Evolutionary conservation across 2,329 filamentous ascomycete genomes (phyloP), one percentile per base, ranked within the genome.

Genomic region (Dothistroma septosporum): DNA sequence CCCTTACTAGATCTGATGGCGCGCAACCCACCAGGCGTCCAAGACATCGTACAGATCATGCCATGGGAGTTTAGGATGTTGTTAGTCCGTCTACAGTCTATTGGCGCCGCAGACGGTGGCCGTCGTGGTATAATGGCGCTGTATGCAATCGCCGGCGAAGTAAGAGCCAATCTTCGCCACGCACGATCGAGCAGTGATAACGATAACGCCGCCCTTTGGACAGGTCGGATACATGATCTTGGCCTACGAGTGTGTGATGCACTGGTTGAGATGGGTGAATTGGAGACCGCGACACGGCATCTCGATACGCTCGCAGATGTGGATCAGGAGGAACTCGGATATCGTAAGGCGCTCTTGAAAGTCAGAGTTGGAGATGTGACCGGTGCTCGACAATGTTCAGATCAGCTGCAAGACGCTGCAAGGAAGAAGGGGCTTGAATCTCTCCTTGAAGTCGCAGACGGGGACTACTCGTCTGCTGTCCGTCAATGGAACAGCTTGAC

Each of bases 21-120:
- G 2, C 69, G 70, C 2, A 69, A 65, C 28, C 60, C 67, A 86
- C 73, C 75, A 80, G 7, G 83, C 84, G 67, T 79, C 81, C n/a
- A 69, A 74, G 24, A 81, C 77, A 0, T 83, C 79, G 21, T 76
- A 77, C 57, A 88, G 89, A 72, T 96, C 0, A 89, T 93, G 0
- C 93, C 93, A 0, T 99, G 94, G 92, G 84, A 88, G 47, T 81
- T 99, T 56, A 85, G 94, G 7, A 83, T 97, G 2, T 81, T 97
- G 16, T 87, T 88, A 7, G 89, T 97, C 9, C 84, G 92, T 1
- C 81, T 97, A 21, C 91, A 96, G 67, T 91, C 90, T 0, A 83
- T 96, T 50, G 91, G 91, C 0, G 95, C 94, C 65, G 88, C 88
- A 4, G 94, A 99, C 75, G 85, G 87, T 54, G 83, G 93, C 4